phyloP scores from a whole-genome alignment of 441 rosid genomes.

The Breynia disticha region DNA sequence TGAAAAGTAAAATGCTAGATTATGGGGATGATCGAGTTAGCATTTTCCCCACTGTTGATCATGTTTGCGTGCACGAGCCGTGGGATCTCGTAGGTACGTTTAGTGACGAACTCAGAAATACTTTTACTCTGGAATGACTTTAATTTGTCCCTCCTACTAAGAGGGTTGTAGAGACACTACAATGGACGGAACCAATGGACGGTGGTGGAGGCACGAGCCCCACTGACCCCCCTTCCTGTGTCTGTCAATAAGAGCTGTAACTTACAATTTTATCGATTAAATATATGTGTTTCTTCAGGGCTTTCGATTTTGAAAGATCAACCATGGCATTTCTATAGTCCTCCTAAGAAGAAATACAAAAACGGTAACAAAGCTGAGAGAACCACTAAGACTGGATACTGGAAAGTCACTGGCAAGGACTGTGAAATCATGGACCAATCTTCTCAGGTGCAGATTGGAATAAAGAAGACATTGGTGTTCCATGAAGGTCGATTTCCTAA shows the following conservation, averaged over 20 bases:
- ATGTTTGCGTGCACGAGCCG: slow-evolving; percentile 41
- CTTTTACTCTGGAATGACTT: too few relatives aligned
- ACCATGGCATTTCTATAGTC: slow-evolving; percentile 17
- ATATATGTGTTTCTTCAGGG: too few relatives aligned
- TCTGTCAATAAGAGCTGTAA: too few relatives aligned
- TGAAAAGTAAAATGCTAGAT: slow-evolving; percentile 24
- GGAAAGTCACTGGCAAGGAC: slow-evolving; percentile 23
- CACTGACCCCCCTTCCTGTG: too few relatives aligned
- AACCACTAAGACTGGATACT: slow-evolving; percentile 15
- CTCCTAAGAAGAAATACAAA: slow-evolving; percentile 11
- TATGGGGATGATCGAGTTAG: slow-evolving; percentile 14
- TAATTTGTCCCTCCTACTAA: too few relatives aligned
- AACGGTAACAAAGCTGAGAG: slow-evolving; percentile 11
- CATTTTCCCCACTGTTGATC: slow-evolving; percentile 25
- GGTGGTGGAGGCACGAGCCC: too few relatives aligned
- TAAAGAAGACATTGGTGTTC: slow-evolving; percentile 40
- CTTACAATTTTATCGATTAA: too few relatives aligned
- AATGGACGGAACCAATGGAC: too few relatives aligned
- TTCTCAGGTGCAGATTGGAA: slow-evolving; percentile 18
- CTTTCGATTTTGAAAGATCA: too few relatives aligned
- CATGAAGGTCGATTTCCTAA: slow-evolving; percentile 18
- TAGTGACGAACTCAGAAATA: not conserved
- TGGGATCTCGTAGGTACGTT: slow-evolving; percentile 35
- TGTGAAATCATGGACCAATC: slow-evolving; percentile 14
- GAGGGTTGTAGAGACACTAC: too few relatives aligned